Percentiles rank a stretch among this genome's conserved stretches.
Evolutionary conservation across 305 asterid genomes (phyloP).

Genomic region (Nicotiana rustica): DNA sequence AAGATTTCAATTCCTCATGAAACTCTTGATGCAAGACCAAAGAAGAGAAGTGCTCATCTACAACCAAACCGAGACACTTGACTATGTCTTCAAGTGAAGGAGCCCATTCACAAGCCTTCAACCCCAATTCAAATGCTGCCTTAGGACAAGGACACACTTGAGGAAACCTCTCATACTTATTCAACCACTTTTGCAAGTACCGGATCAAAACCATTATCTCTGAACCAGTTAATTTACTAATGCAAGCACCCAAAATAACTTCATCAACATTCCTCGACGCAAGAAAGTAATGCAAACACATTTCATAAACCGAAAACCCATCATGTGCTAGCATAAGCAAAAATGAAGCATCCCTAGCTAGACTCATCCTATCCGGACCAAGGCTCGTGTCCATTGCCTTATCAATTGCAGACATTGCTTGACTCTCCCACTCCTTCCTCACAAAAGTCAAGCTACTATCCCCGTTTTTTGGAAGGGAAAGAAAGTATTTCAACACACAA

Average conservation of each 20-base stretch:
- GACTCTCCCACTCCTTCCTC: conserved; percentile 84
- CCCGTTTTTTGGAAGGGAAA: conserved; percentile 47
- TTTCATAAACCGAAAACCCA: conserved; percentile 70
- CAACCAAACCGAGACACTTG: conserved; percentile 67
- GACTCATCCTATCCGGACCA: conserved; percentile 46
- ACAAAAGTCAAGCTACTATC: conserved; percentile 60
- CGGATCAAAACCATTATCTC: conserved; percentile 73
- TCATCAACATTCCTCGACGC: conserved; percentile 73
- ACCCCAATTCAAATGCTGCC: conserved; percentile 67
- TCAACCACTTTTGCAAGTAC: conserved; percentile 81
- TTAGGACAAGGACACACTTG: conserved; percentile 70
- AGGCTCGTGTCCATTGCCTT: conserved; percentile 52
- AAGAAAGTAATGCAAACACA: conserved; percentile 82
- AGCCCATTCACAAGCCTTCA: conserved; percentile 80
- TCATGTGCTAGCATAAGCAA: conserved; percentile 82
- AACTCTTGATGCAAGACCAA: conserved; percentile 77
- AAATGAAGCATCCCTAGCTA: conserved; percentile 67
- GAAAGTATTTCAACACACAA: conserved; percentile 79
- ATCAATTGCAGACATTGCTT: conserved; percentile 58
- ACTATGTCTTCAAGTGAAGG: conserved; percentile 62
- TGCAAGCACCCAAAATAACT: conserved; percentile 76
- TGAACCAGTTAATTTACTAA: conserved; percentile 69
- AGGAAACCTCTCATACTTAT: conserved; percentile 87
- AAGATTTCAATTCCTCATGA: conserved; percentile 62
- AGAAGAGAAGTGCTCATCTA: conserved; percentile 86